phyloP scores from a whole-genome alignment of 179 eudicot species.

The Beta macrorhiza region DNA sequence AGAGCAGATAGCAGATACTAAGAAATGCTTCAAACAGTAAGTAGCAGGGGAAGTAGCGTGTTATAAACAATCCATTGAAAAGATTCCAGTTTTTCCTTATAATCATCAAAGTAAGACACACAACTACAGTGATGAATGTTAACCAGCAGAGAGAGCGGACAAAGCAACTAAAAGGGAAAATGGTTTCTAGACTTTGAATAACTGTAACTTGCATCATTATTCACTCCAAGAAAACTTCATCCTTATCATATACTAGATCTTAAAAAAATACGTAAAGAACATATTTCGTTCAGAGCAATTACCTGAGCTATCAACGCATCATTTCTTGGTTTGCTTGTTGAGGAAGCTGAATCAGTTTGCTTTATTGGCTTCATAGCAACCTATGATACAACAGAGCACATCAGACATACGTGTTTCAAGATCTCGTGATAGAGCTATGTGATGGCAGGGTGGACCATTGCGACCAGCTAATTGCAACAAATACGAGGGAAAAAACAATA shows the following conservation, averaged over 20 bases:
- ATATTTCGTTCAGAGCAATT: constrained; percentile 8
- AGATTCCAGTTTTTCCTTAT: background rate
- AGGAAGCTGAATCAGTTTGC: constrained; percentile 48
- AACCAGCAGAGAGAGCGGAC: background rate
- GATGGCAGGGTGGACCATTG: background rate
- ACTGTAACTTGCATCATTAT: background rate
- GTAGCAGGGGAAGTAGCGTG: background rate
- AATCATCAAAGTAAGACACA: background rate
- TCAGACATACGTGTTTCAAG: background rate
- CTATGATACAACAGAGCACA: constrained; percentile 33
- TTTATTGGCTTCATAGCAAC: constrained; percentile 53
- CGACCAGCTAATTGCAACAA: background rate
- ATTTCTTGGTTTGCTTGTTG: constrained; percentile 58
- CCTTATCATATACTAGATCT: background rate
- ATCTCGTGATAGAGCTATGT: background rate
- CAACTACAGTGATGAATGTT: background rate
- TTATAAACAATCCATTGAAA: background rate
- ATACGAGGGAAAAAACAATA: background rate
- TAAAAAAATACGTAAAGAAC: background rate
- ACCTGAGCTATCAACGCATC: constrained; percentile 84
- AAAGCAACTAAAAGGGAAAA: background rate
- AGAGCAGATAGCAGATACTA: background rate
- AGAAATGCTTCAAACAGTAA: constrained; percentile 4
- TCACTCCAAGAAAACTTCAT: background rate
- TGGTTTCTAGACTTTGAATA: background rate